Evolutionary conservation across 2,329 filamentous ascomycete genomes (phyloP), one percentile per base, ranked within the genome.

Genomic region (Fusarium compactum): DNA sequence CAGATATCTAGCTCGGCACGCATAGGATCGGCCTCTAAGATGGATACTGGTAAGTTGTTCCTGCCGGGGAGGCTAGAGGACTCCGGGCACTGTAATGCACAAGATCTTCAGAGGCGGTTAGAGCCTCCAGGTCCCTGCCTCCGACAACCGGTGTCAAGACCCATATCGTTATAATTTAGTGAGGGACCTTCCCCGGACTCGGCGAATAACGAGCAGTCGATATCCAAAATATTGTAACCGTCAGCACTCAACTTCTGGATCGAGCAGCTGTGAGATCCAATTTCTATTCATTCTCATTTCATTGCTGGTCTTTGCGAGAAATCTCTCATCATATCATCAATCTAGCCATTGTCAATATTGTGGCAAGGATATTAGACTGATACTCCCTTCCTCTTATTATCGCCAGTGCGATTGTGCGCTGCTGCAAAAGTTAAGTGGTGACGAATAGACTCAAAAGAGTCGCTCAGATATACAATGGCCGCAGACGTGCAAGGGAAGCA

Each of bases 401-500:
- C 48, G 9, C 32, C 18, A 27, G 24, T 41, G 24, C 38, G 24
- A 25, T 29, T 29, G n/a, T 29, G 24, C n/a, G 29, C 9, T 34
- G 29, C 34, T 27, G 34, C 29, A 55, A 57, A 40, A 30, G 32
- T 54, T 30, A 18, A 20, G 52, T 47, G 41, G 51, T 65, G 54
- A 61, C 44, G 32, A 60, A 46, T 52, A 56, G 54, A 69, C 57
- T 62, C 46, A 12, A 29, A 38, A 30, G 50, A 48, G 43, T 56
- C 60, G 22, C 48, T 20, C 15, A 57, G n/a, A 50, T 30, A 43
- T 45, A 51, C 30, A 58, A 76, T 76, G 74, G 74, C 71, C 14
- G 58, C 72, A n/a, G 72, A 71, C 16, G 62, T 75, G 30, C 65
- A 56, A 59, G 56, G 58, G 48, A 61, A 70, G 30, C 20, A 24